These are phyloP conservation scores for Epichloe aotearoae DNA, from an alignment of 2,329 filamentous ascomycete species.

Conservation along the genomic window DNA sequence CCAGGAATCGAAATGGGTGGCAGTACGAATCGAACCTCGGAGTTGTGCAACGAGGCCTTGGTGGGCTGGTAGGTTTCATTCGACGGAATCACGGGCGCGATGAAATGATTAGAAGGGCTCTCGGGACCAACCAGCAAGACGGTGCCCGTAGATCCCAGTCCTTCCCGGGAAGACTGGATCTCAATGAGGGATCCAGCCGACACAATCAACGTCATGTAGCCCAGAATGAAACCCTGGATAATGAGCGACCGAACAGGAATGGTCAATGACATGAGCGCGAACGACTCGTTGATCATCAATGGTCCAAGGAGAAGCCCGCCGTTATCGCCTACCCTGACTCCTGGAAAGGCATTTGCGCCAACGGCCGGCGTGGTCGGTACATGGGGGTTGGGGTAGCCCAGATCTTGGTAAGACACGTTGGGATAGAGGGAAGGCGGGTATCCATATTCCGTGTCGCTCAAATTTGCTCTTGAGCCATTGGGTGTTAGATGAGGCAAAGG, in stretches of 20 bases:
- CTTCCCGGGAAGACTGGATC: constrained; percentile 51
- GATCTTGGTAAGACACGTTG: constrained; percentile 54
- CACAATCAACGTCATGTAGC: constrained; percentile 73
- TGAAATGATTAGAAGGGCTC: constrained; percentile 52
- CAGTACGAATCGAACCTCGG: constrained; percentile 45
- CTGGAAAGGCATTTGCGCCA: constrained; percentile 36
- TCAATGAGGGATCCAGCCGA: constrained; percentile 52
- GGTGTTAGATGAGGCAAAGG: constrained; percentile 45
- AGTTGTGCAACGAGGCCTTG: constrained; percentile 24
- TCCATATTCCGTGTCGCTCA: constrained; percentile 51
- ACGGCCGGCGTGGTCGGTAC: constrained; percentile 28
- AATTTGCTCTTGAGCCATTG: constrained; percentile 43
- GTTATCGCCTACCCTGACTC: constrained; percentile 34
- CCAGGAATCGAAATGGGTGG: constrained; percentile 32
- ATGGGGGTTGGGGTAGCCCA: constrained; percentile 26
- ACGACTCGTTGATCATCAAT: constrained; percentile 55
- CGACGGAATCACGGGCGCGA: constrained; percentile 28
- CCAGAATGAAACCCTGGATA: constrained; percentile 50
- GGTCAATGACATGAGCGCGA: constrained; percentile 69
- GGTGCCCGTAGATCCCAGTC: constrained; percentile 55
- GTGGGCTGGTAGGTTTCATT: constrained; percentile 31
- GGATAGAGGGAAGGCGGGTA: constrained; percentile 65
- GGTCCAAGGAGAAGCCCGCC: constrained; percentile 64
- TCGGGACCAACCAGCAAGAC: constrained; percentile 59
- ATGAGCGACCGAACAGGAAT: constrained; percentile 56